These are phyloP conservation scores for Aspergillus calidoustus DNA, from an alignment of 2,329 filamentous ascomycete species.

Conservation along the genomic window DNA sequence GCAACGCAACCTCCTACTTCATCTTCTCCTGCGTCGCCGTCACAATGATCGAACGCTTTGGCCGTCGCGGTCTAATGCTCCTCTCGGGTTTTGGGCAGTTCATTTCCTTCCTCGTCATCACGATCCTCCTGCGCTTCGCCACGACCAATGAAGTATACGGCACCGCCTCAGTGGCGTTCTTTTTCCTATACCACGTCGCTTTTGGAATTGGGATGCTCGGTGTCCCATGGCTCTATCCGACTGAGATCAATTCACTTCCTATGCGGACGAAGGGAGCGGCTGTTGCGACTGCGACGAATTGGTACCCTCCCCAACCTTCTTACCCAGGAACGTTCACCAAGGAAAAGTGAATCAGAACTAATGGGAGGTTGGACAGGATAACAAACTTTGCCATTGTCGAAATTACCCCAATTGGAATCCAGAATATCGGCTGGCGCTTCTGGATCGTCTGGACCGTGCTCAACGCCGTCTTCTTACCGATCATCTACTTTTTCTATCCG, in stretches of 20 bases:
- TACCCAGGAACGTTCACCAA: not conserved
- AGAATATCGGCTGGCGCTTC: slow-evolving; percentile 23
- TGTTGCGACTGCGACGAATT: slow-evolving; percentile 53
- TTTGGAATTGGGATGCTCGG: slow-evolving; percentile 54
- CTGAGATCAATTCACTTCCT: slow-evolving; percentile 54
- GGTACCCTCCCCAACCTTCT: slow-evolving; percentile 32
- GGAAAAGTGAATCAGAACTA: too few relatives aligned
- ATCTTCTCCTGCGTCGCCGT: slow-evolving; percentile 55
- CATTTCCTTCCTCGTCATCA: slow-evolving; percentile 58
- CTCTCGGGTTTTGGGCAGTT: slow-evolving; percentile 56
- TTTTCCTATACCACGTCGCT: slow-evolving; percentile 58
- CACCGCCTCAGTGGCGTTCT: slow-evolving; percentile 52
- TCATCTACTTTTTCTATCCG: slow-evolving; percentile 49
- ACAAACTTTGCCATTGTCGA: slow-evolving; percentile 41
- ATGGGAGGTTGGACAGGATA: slow-evolving; percentile 2
- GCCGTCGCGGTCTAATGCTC: slow-evolving; percentile 62
- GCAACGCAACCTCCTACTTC: slow-evolving; percentile 57
- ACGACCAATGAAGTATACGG: not conserved
- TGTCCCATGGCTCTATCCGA: slow-evolving; percentile 41
- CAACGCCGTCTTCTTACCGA: slow-evolving; percentile 54
- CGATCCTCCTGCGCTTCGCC: slow-evolving; percentile 51
- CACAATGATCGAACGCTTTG: slow-evolving; percentile 55
- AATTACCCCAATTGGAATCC: slow-evolving; percentile 51
- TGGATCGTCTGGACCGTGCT: slow-evolving; percentile 51
- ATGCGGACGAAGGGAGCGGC: slow-evolving; percentile 55